Conservation (phyloP, 306 rosid species). For the Dryas octopetala region DNA sequence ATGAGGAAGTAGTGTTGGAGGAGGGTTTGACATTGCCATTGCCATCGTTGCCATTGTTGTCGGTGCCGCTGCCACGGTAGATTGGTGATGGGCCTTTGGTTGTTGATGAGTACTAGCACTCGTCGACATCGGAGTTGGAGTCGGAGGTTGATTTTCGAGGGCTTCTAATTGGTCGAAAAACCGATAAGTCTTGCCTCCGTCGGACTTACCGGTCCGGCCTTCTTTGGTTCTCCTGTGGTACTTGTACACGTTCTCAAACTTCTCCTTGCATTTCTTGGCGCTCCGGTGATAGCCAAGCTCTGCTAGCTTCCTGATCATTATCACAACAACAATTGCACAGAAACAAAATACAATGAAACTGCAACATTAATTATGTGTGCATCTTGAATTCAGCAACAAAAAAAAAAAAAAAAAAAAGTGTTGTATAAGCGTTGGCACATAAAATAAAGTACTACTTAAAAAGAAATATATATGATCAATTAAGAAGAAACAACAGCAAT, state of each 20-base stretch:
- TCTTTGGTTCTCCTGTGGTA: constrained; percentile 92
- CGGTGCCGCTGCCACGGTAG: neutral
- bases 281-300: constrained; percentile 81
- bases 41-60: constrained; percentile 24
- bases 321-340: neutral
- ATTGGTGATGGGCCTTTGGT: neutral
- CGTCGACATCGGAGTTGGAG: neutral
- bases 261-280: constrained; percentile 95
- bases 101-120: constrained; percentile 33
- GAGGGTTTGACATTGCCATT: constrained; percentile 14
- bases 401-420: constrained; percentile 15
- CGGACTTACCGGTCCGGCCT: constrained; percentile 81
- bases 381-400: constrained; percentile 39
- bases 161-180: constrained; percentile 85
- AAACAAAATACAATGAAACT: neutral
- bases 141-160: constrained; percentile 47
- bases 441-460: neutral
- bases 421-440: neutral
- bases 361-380: constrained; percentile 11
- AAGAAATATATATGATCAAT: neutral
- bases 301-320: constrained; percentile 69
- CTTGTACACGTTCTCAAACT: constrained; percentile 94
- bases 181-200: constrained; percentile 68
- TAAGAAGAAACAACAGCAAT: constrained; percentile 10
- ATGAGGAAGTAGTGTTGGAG: constrained; percentile 7